Conservation (phyloP, 495 filamentous ascomycete species). For the Cercophora sp. region DNA sequence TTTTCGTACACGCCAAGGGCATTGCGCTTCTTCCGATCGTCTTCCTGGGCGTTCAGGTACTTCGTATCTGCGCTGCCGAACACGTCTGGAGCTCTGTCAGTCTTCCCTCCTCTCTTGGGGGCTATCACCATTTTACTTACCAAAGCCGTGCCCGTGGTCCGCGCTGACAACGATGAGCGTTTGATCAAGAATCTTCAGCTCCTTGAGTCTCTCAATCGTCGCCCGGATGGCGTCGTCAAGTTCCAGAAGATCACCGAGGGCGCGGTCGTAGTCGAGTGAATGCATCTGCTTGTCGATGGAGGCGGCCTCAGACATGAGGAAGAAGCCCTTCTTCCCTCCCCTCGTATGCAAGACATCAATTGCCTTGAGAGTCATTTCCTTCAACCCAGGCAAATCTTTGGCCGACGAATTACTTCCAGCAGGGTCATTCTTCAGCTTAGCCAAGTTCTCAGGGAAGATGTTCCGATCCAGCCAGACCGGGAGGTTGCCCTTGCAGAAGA, state of each 20-base stretch:
- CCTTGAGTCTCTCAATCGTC: constrained; percentile 58
- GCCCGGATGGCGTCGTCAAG: constrained; percentile 70
- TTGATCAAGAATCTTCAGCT: constrained; percentile 54
- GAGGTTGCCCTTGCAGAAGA: constrained; percentile 63
- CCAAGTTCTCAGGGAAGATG: constrained; percentile 60
- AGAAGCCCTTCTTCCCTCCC: constrained; percentile 62
- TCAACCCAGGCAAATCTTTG: constrained; percentile 65
- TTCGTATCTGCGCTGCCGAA: constrained; percentile 48
- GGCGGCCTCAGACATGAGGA: constrained; percentile 73
- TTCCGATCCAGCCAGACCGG: constrained; percentile 72
- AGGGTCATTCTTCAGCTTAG: constrained; percentile 57
- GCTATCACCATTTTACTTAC: constrained; percentile 7
- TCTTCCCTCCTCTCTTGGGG: neutral
- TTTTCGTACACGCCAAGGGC: constrained; percentile 65
- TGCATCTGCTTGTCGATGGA: constrained; percentile 82
- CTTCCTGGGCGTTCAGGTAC: constrained; percentile 56
- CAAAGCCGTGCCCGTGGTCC: constrained; percentile 76
- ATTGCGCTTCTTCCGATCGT: constrained; percentile 60
- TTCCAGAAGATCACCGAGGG: constrained; percentile 70
- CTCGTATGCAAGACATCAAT: constrained; percentile 64
- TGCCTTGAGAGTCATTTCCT: constrained; percentile 78
- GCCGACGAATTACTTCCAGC: constrained; percentile 55
- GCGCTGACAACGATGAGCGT: constrained; percentile 69
- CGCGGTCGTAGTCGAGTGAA: constrained; percentile 68
- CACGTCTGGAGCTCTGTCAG: constrained; percentile 25